Evolutionary conservation across 192 early-diverging fungal genomes (phyloP).

Genomic region (Gigaspora rosea): DNA sequence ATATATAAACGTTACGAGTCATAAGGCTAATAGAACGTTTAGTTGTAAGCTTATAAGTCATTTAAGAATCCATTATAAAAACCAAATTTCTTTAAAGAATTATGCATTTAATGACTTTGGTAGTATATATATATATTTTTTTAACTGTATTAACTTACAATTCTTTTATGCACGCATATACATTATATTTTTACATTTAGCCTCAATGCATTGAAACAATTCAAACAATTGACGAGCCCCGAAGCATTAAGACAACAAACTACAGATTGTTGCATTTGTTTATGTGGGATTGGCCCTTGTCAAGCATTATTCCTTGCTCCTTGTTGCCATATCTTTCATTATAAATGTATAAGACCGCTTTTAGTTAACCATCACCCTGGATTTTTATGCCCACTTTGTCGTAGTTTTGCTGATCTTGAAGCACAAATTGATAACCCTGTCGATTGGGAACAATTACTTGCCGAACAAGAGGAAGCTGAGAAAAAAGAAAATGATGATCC

Average conservation of each 20-base stretch:
- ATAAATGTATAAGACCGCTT: conserved; percentile 87
- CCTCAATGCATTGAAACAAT: conserved; percentile 47
- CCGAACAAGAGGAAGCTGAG: conserved; percentile 50
- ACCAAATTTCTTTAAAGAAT: too few species aligned
- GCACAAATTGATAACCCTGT: conserved; percentile 59
- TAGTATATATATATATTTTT: too few species aligned
- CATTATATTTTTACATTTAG: conserved; percentile 8
- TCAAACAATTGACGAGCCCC: conserved; percentile 52
- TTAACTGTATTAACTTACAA: too few species aligned
- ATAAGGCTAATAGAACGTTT: too few species aligned
- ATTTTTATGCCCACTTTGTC: conserved; percentile 89
- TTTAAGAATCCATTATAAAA: too few species aligned
- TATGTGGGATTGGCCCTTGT: conserved; percentile 81
- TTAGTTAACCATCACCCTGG: conserved; percentile 66
- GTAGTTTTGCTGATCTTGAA: conserved; percentile 90
- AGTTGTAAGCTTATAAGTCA: too few species aligned
- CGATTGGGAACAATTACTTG: conserved; percentile 40
- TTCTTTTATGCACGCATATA: too few species aligned
- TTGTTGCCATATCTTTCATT: conserved; percentile 93
- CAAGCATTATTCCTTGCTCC: conserved; percentile 92
- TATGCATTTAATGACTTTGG: too few species aligned
- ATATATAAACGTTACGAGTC: too few species aligned
- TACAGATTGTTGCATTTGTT: conserved; percentile 88
- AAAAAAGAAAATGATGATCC: conserved; percentile 1
- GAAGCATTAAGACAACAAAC: conserved; percentile 40